A percentile compares a stretch with the other conserved stretches of the same genome.
These are phyloP conservation scores for Pyricularia pennisetigena DNA, from an alignment of 2,329 filamentous ascomycete species.

Conservation along the genomic window DNA sequence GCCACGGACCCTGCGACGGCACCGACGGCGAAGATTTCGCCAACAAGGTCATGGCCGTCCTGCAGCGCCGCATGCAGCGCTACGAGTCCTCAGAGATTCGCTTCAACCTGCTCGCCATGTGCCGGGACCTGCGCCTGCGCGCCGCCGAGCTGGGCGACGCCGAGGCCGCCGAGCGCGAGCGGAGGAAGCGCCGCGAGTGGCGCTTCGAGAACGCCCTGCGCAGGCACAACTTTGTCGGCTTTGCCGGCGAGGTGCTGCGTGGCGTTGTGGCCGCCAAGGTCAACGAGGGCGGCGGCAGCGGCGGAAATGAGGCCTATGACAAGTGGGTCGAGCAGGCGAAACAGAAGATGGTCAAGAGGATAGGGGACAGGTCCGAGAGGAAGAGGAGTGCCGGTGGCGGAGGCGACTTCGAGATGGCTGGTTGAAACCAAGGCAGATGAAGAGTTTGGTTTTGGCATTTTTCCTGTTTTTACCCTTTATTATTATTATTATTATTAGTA, in stretches of 20 bases:
- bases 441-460: neutral
- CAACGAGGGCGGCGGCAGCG: slow-evolving; percentile 37
- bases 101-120: slow-evolving; percentile 93
- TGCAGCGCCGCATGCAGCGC: slow-evolving; percentile 72
- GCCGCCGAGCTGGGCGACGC: slow-evolving; percentile 75
- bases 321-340: slow-evolving; percentile 58
- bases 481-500: neutral
- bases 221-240: slow-evolving; percentile 92
- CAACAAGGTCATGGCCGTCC: slow-evolving; percentile 71
- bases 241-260: slow-evolving; percentile 83
- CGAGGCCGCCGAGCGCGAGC: slow-evolving; percentile 69
- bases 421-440: slow-evolving; percentile 7
- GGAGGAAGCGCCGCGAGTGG: slow-evolving; percentile 79
- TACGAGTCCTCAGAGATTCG: slow-evolving; percentile 84
- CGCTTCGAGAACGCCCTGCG: slow-evolving; percentile 89
- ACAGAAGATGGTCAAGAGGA: slow-evolving; percentile 19
- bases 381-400: slow-evolving; percentile 14
- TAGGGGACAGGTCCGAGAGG: slow-evolving; percentile 21
- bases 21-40: slow-evolving; percentile 54
- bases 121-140: slow-evolving; percentile 66
- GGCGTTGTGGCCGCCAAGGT: slow-evolving; percentile 71
- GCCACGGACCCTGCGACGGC: slow-evolving; percentile 63
- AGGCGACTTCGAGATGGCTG: slow-evolving; percentile 21
- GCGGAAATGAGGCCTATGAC: slow-evolving; percentile 47
- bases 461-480: neutral